Base-by-base conservation (phyloP, 208 protist species). In the Leishmania tropica region DNA sequence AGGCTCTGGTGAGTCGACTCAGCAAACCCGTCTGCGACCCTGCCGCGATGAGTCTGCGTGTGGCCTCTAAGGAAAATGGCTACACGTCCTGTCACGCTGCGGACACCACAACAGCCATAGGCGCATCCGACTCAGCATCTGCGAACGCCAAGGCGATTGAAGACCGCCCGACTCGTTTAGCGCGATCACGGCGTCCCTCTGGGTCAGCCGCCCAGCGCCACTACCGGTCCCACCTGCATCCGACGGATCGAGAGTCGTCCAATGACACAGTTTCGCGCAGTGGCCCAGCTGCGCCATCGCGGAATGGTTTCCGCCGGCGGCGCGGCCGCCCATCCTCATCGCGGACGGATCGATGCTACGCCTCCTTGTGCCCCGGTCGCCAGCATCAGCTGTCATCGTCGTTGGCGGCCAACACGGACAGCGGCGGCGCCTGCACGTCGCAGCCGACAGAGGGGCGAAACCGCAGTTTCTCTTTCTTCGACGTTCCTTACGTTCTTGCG, bases 21-120 rank as follows among this genome's bases (percentile, higher is more conserved):
- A 89, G 85, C 73, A 77, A 83, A 47, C 85, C 85, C 4, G 11
- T 76, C 15, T 86, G 65, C 60, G 79, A 89, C 51, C 79, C 78
- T 35, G 76, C 19, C 19, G 40, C 80, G 35, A 79, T 82, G 75
- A 73, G 77, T 8, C 45, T 82, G 60, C 83, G 78, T 28, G 37
- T 56, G 7, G 13, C 54, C 5, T 78, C 78, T 1, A 58, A 35
- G 21, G 53, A 17, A 31, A 24, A n/a, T 31, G 42, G 40, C 75
- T 6, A 58, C 75, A 68, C 53, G 37, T 21, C 13, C 75, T 31
- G 54, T n/a, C 31, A 48, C 75, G 56, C 75, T 40, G 37, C 24
- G 35, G 40, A 40, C 75, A 48, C 54, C 75, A 78, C 75, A 28
- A 17, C 56, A 35, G 11, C 28, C 60, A 37, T 77, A 37, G 31